Conservation (phyloP, 768 basidiomycete species). For the Suillus sp. region DNA sequence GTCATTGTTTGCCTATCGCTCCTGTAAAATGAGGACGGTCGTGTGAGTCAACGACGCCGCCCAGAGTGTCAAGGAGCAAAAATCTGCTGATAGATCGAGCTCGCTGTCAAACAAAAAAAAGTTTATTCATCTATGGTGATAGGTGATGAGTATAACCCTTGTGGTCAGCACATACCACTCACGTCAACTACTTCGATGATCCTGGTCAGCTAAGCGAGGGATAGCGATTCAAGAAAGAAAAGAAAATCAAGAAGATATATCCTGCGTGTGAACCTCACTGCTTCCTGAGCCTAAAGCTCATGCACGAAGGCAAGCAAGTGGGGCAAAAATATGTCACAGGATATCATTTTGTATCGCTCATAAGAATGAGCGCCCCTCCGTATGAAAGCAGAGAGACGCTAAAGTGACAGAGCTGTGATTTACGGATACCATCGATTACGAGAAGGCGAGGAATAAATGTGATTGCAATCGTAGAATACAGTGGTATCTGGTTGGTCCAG, state of each 20-base stretch:
- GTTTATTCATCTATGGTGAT: neutral
- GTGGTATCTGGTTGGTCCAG: conserved; percentile 25
- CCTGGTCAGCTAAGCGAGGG: neutral
- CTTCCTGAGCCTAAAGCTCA: conserved; percentile 30
- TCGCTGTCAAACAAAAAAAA: neutral
- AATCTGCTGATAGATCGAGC: conserved; percentile 7
- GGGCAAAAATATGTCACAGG: conserved; percentile 44
- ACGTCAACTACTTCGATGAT: conserved; percentile 16
- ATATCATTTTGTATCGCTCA: conserved; percentile 63
- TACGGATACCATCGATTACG: conserved; percentile 16
- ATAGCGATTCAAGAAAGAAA: neutral
- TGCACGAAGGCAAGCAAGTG: conserved; percentile 33
- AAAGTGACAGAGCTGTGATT: conserved; percentile 77
- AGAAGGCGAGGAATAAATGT: conserved; percentile 21
- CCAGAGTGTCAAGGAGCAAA: conserved; percentile 96
- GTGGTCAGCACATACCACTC: conserved; percentile 5
- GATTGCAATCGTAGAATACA: conserved; percentile 41
- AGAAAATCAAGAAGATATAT: conserved; percentile 32
- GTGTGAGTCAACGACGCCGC: conserved; percentile 69
- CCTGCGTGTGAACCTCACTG: conserved; percentile 56
- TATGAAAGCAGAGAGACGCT: conserved; percentile 64
- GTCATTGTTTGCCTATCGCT: conserved; percentile 60
- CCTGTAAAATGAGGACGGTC: conserved; percentile 95
- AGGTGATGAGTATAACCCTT: neutral
- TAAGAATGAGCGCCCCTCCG: conserved; percentile 83